phyloP scores from a whole-genome alignment of 257 asterid genomes.

The Solanum tarijense region DNA sequence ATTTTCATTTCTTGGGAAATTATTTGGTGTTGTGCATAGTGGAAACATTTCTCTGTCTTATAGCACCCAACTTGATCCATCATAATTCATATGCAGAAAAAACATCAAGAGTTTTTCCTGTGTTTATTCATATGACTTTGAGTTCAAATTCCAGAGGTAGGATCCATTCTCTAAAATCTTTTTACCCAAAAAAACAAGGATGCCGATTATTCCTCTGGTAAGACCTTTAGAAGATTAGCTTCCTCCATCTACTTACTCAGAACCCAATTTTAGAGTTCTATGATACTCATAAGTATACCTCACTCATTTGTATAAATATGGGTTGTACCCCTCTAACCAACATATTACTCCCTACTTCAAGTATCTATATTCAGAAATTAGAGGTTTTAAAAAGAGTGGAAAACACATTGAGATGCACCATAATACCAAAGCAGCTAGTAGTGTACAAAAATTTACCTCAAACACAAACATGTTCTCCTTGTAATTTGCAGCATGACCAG shows the following conservation, averaged over 20 bases:
- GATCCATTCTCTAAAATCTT: not conserved
- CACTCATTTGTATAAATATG: not conserved
- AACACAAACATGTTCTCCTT: conserved; percentile 97
- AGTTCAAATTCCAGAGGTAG: not conserved
- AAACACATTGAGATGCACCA: not conserved
- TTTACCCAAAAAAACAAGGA: not conserved
- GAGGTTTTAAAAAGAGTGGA: not conserved
- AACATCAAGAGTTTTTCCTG: not conserved
- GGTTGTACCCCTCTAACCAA: not conserved
- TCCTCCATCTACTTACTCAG: not conserved
- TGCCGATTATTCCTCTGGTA: not conserved
- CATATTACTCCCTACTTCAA: not conserved
- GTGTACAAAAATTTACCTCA: conserved; percentile 39
- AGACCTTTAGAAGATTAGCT: not conserved
- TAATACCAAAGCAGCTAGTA: not conserved
- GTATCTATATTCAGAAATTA: not conserved
- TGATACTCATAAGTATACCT: not conserved
- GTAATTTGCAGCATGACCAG: conserved; percentile 99
- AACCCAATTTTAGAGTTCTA: not conserved
- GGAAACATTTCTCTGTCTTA: not conserved
- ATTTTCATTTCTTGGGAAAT: not conserved
- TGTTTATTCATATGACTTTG: not conserved
- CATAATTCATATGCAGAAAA: not conserved
- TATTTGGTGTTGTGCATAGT: not conserved
- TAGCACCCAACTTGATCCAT: not conserved